These are phyloP conservation scores for Trichoderma koningii DNA, from an alignment of 2,329 filamentous ascomycete species.

Conservation along the genomic window DNA sequence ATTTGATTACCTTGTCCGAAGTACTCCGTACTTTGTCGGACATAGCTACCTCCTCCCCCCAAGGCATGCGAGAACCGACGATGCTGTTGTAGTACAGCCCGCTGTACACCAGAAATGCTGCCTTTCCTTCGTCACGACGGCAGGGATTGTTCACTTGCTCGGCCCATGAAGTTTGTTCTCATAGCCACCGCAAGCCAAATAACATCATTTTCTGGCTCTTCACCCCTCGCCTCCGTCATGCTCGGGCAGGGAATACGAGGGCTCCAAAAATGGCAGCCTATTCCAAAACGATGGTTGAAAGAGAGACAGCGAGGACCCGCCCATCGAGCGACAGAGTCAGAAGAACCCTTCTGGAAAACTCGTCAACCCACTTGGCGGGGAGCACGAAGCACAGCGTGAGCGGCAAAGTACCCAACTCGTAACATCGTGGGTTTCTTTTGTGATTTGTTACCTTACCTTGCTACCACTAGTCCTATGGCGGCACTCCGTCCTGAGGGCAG, in stretches of 20 bases:
- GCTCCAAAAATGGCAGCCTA: not conserved
- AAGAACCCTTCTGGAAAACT: slow-evolving; percentile 24
- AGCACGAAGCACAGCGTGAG: too few relatives aligned
- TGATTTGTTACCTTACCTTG: not conserved
- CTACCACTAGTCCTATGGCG: not conserved
- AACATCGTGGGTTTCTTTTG: slow-evolving; percentile 7
- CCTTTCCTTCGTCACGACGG: too few relatives aligned
- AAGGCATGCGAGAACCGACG: too few relatives aligned
- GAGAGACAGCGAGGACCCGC: slow-evolving; percentile 6
- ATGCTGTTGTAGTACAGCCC: too few relatives aligned
- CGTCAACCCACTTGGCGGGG: slow-evolving; percentile 22
- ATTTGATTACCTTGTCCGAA: not conserved
- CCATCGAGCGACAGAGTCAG: not conserved
- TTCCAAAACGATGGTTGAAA: slow-evolving; percentile 8
- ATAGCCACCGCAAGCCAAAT: not conserved
- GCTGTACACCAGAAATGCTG: too few relatives aligned
- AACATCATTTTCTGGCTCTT: not conserved
- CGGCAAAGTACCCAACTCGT: too few relatives aligned
- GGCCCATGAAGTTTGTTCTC: not conserved
- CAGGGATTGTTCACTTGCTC: not conserved
- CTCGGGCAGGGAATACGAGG: slow-evolving; percentile 6
- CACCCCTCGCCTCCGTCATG: not conserved
- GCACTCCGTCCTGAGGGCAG: too few relatives aligned
- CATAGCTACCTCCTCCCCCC: too few relatives aligned
- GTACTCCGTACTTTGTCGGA: not conserved